Base-by-base conservation (phyloP, 176 grass and related monocot genomes). In the Phoenix roebelenii region DNA sequence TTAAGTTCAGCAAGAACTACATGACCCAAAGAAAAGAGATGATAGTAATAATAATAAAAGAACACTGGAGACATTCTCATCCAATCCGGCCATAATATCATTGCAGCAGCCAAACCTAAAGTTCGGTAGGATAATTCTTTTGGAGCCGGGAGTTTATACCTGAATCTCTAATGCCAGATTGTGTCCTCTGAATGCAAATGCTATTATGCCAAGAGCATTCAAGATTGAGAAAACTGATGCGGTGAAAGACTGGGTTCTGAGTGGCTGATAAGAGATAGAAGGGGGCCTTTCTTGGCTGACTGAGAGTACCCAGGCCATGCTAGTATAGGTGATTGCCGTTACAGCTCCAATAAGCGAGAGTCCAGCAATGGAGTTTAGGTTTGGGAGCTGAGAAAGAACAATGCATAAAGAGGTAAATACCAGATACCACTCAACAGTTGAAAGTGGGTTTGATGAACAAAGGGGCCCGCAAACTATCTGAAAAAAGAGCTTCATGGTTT, bases 121-220 rank as follows among this genome's bases (percentile, higher is more conserved):
- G 22, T 58, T 26, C 66, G 39, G 22, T 23, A 19, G 39, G 25
- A 51, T 59, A 14, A 64, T 54, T 17, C 52, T 22, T 61, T 57
- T 14, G 35, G 14, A 48, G 25, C 19, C 18, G 16, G 16, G n/a
- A 57, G 15, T 32, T 65, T 70, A 23, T 70, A 97, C 93, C 93
- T 97, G 93, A 67, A 97, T 97, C 85, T 97, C 93, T 70, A 97
- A 67, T 64, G 87, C 62, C 51, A 97, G 87, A 64, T 97, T 97
- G 78, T 97, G 93, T 4, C 93, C 93, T 76, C 93, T 82, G 75
- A 97, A 97, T 49, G 81, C 93, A 80, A 97, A 97, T 5, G 84
- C 93, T 72, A 91, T 78, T 71, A 97, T 97, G 23, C 93, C 93
- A 57, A 97, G 93, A 58, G 83, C 93, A 49, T 91, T 97, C 73